Evolutionary conservation across 768 basidiomycete genomes (phyloP).

Genomic region (Lentinula sp.): DNA sequence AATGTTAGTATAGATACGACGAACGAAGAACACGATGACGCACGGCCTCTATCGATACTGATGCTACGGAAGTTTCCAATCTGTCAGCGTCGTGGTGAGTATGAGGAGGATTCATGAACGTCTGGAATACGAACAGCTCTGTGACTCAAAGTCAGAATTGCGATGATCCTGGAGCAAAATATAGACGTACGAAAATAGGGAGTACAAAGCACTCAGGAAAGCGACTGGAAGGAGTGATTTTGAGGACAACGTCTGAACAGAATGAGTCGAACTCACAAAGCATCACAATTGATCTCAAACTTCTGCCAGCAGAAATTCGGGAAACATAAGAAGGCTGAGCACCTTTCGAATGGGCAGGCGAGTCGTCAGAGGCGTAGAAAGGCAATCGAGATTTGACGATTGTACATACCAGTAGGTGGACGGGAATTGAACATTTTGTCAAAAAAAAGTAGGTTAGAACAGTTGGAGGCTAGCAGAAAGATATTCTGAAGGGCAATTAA

Average conservation of each 20-base stretch:
- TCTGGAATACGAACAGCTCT: background rate
- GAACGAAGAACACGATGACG: conserved; percentile 15
- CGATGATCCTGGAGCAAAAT: background rate
- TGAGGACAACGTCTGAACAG: background rate
- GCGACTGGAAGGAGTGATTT: conserved; percentile 25
- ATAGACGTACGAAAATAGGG: conserved; percentile 52
- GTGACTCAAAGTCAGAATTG: background rate
- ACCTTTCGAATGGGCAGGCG: conserved; percentile 20
- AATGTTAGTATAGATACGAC: background rate
- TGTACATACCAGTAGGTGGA: conserved; percentile 17
- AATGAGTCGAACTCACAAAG: conserved; percentile 23
- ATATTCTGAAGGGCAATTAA: background rate
- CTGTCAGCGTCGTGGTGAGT: conserved; percentile 30
- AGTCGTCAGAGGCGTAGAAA: too few species aligned
- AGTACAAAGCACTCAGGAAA: conserved; percentile 49
- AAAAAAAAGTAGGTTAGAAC: background rate
- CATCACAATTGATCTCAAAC: conserved; percentile 57
- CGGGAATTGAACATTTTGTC: conserved; percentile 25
- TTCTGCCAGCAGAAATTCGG: conserved; percentile 44
- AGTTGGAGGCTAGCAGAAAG: background rate
- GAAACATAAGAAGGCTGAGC: conserved; percentile 56
- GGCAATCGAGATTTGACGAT: background rate
- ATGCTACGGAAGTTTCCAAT: conserved; percentile 58
- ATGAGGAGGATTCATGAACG: background rate
- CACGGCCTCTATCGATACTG: conserved; percentile 40